These are phyloP conservation scores for Diaporthe humulicola DNA, from an alignment of 2,329 filamentous ascomycete genomes.

Conservation along the genomic window DNA sequence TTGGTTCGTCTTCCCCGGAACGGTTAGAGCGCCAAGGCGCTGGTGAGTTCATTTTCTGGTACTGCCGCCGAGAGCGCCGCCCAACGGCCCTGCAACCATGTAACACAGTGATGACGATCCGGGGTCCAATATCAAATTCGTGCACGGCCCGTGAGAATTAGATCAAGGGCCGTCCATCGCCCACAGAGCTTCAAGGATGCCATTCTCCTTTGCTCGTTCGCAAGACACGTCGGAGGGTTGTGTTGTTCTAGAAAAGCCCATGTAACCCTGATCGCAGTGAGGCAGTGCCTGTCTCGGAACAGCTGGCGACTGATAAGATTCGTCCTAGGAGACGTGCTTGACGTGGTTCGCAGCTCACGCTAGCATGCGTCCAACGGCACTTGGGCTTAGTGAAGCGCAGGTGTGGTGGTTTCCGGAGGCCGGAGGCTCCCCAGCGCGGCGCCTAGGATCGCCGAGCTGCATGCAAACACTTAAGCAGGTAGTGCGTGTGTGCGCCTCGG, in stretches of 20 bases:
- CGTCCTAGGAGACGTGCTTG: conserved; percentile 18
- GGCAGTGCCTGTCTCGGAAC: conserved; percentile 10
- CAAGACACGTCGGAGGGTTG: neutral
- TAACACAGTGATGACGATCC: conserved; percentile 31
- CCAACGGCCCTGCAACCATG: conserved; percentile 13
- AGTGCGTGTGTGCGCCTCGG: neutral
- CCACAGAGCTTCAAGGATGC: neutral
- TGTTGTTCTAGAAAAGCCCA: neutral
- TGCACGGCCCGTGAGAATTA: conserved; percentile 10
- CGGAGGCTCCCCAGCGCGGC: conserved; percentile 23
- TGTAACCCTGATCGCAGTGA: neutral
- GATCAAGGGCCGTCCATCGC: neutral
- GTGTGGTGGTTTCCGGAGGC: conserved; percentile 19
- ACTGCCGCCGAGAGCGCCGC: conserved; percentile 39
- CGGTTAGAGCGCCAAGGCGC: conserved; percentile 12
- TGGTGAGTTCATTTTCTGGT: conserved; percentile 29
- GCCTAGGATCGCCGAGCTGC: conserved; percentile 17
- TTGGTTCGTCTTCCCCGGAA: conserved; percentile 14
- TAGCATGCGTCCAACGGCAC: conserved; percentile 18
- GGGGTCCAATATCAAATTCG: conserved; percentile 30
- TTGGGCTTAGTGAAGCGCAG: conserved; percentile 28
- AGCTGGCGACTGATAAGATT: conserved; percentile 29
- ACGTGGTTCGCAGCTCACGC: conserved; percentile 30
- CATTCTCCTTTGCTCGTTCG: too few species aligned
- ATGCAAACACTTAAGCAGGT: conserved; percentile 36